Conservation (phyloP, 257 asterid species). For the Linaria vulgaris region DNA sequence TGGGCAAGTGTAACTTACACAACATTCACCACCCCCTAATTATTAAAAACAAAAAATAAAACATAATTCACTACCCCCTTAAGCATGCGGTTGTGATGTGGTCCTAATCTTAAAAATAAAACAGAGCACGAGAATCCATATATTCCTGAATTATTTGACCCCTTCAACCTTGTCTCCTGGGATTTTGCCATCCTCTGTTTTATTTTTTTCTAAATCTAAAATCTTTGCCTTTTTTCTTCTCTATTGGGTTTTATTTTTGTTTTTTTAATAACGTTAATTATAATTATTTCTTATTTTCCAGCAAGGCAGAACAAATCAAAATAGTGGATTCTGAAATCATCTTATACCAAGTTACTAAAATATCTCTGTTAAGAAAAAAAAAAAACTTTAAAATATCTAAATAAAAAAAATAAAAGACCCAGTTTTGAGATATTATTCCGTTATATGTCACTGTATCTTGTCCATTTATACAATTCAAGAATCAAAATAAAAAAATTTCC, state of each 20-base stretch:
- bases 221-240: background rate
- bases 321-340: slow-evolving; percentile 16
- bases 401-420: too few relatives aligned
- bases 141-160: slow-evolving; percentile 21
- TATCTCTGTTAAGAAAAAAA: too few relatives aligned
- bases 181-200: slow-evolving; percentile 26
- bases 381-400: too few relatives aligned
- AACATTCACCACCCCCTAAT: background rate
- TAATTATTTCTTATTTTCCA: too few relatives aligned
- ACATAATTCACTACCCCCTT: background rate
- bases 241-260: background rate
- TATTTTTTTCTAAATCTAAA: background rate
- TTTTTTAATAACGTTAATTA: too few relatives aligned
- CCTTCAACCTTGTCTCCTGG: background rate
- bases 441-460: background rate
- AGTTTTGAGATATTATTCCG: background rate
- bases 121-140: slow-evolving; percentile 24
- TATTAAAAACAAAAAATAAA: background rate
- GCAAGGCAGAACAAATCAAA: slow-evolving; percentile 12
- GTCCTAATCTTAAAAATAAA: slow-evolving; percentile 26
- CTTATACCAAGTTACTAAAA: background rate
- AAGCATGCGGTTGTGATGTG: slow-evolving; percentile 26
- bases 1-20: background rate
- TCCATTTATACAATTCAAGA: background rate
- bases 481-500: slow-evolving; percentile 2